phyloP scores from a whole-genome alignment of 2,329 filamentous ascomycete species.

The Fusarium chaquense region DNA sequence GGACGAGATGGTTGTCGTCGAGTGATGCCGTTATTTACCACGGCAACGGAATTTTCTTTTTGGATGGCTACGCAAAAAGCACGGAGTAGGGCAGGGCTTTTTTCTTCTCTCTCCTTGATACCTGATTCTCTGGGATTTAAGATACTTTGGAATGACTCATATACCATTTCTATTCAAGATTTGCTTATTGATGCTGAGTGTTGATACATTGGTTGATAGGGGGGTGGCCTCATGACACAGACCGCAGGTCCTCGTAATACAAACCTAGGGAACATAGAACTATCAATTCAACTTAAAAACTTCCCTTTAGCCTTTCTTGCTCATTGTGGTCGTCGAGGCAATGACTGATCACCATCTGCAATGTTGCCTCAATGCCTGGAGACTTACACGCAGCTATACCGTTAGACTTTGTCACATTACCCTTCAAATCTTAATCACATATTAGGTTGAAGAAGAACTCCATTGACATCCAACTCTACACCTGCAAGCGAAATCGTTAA shows the following conservation, averaged over 20 bases:
- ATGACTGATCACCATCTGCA: neutral
- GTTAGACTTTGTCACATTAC: neutral
- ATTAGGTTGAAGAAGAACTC: neutral
- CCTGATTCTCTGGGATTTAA: neutral
- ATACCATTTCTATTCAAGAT: neutral
- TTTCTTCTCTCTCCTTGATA: neutral
- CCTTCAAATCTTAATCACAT: neutral
- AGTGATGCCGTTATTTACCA: slow-evolving; percentile 18
- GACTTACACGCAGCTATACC: neutral
- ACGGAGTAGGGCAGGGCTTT: neutral
- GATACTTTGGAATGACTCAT: neutral
- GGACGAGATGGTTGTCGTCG: slow-evolving; percentile 55
- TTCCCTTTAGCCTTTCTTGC: neutral
- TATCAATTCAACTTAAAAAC: neutral
- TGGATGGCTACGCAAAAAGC: neutral
- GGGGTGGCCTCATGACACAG: neutral
- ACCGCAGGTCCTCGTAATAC: neutral
- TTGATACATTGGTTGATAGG: neutral
- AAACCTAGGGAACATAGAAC: neutral
- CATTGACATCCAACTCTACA: neutral
- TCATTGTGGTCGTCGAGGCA: neutral
- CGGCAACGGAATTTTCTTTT: neutral
- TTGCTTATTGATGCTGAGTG: neutral
- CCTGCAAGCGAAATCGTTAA: neutral
- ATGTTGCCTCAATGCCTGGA: neutral